Conservation (phyloP, 805 yeast species). For the Starmerella gropengiesseri region DNA sequence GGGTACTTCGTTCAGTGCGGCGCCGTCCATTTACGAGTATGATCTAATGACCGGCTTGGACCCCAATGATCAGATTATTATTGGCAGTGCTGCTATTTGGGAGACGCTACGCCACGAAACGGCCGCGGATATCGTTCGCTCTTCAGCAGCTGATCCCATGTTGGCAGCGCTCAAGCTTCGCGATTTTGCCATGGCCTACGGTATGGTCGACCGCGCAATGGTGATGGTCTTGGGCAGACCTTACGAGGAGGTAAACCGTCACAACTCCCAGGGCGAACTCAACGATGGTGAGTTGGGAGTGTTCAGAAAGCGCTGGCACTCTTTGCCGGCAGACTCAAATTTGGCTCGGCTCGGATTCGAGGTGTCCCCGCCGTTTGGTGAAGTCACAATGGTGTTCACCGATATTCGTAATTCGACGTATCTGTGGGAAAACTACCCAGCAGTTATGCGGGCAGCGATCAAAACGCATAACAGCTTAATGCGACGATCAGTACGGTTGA, state of each 20-base stretch:
- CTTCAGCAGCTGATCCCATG: conserved; percentile 66
- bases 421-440: conserved; percentile 83
- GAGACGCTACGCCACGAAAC: conserved; percentile 68
- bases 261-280: conserved; percentile 9
- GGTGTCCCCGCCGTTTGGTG: conserved; percentile 89
- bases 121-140: conserved; percentile 83
- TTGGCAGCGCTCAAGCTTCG: conserved; percentile 85
- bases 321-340: conserved; percentile 58
- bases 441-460: conserved; percentile 91
- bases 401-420: conserved; percentile 91
- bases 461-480: conserved; percentile 86
- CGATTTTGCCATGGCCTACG: conserved; percentile 90
- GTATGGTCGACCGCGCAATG: conserved; percentile 70
- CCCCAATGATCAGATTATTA: conserved; percentile 71
- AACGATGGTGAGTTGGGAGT: conserved; percentile 8
- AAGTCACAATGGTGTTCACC: conserved; percentile 89
- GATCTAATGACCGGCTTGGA: conserved; percentile 44
- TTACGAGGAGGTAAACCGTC: background rate
- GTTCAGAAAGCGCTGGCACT: conserved; percentile 36
- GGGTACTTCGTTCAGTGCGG: conserved; percentile 79
- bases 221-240: conserved; percentile 48
- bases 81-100: conserved; percentile 82
- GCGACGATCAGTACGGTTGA: conserved; percentile 84
- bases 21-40: conserved; percentile 54
- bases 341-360: conserved; percentile 71